Evolutionary conservation across 2,329 filamentous ascomycete species (phyloP).

Genomic region (Pyrenophora seminiperda): DNA sequence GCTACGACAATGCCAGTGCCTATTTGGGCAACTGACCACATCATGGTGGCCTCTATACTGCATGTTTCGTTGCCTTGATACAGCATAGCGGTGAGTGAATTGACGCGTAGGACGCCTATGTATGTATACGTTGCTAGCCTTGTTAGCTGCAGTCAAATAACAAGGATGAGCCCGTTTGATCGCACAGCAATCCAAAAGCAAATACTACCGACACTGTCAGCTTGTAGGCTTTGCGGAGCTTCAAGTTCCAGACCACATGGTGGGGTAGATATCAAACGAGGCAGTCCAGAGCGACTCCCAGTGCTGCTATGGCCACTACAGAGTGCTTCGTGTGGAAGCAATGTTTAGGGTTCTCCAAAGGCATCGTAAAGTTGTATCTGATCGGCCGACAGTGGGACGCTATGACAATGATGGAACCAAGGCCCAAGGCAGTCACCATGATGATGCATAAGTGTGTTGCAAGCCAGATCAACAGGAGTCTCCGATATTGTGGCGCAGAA

Average conservation of each 20-base stretch:
- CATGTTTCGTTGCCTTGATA: conserved; percentile 24
- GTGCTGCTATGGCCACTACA: conserved; percentile 12
- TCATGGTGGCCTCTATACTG: conserved; percentile 18
- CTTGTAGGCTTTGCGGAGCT: conserved; percentile 29
- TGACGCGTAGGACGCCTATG: conserved; percentile 21
- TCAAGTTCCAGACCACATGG: conserved; percentile 33
- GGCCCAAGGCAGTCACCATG: conserved; percentile 13
- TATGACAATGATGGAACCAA: conserved; percentile 15
- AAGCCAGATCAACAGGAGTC: conserved; percentile 17
- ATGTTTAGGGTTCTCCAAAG: conserved; percentile 18
- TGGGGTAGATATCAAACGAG: conserved; percentile 34
- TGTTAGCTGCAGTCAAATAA: conserved; percentile 10
- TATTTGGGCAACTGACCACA: conserved; percentile 30
- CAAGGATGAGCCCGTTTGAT: not conserved
- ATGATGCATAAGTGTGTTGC: conserved; percentile 26
- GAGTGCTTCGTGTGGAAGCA: conserved; percentile 28
- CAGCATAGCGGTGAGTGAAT: conserved; percentile 3
- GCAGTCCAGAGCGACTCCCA: conserved; percentile 25
- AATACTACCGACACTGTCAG: conserved; percentile 33
- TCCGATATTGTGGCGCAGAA: not conserved
- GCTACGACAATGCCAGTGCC: conserved; percentile 34
- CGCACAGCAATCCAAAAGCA: conserved; percentile 30
- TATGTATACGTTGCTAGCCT: conserved; percentile 23
- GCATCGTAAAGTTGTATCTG: conserved; percentile 27
- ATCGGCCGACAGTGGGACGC: conserved; percentile 31